Conservation (phyloP, 768 basidiomycete genomes). For the Boletus speciosus region DNA sequence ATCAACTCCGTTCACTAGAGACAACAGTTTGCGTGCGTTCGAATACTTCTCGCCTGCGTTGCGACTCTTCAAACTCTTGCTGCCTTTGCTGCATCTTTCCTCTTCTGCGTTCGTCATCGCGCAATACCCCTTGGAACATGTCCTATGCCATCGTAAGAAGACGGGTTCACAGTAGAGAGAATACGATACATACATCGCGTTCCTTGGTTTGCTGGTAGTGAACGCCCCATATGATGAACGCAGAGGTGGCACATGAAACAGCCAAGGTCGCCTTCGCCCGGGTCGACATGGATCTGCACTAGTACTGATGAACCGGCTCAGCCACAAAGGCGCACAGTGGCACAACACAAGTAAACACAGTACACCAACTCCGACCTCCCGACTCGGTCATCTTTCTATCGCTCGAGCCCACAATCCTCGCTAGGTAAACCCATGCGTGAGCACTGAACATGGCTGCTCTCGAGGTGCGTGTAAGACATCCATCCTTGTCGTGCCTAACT, state of each 20-base stretch:
- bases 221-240: constrained; percentile 81
- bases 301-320: constrained; percentile 1
- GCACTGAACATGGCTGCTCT: constrained; percentile 37
- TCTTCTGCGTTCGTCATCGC: constrained; percentile 78
- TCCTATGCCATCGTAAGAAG: constrained; percentile 43
- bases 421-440: constrained; percentile 20
- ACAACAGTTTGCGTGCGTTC: constrained; percentile 46
- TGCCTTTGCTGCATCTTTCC: constrained; percentile 69
- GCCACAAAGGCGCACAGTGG: constrained; percentile 12
- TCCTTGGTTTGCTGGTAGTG: constrained; percentile 84
- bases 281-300: constrained; percentile 48
- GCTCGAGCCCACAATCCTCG: constrained; percentile 6
- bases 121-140: constrained; percentile 89
- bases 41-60: constrained; percentile 61
- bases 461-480: constrained; percentile 32
- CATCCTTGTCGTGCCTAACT: constrained; percentile 3
- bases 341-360: constrained; percentile 43
- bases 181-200: constrained; percentile 53
- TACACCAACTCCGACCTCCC: constrained; percentile 11
- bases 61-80: constrained; percentile 58
- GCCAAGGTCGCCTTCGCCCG: constrained; percentile 73
- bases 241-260: constrained; percentile 58
- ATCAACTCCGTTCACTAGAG: constrained; percentile 17
- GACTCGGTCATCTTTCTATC: constrained; percentile 12
- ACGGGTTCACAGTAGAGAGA: background rate